Evolutionary conservation across 169 alveolate genomes (phyloP).

Genomic region (Neospora caninum): DNA sequence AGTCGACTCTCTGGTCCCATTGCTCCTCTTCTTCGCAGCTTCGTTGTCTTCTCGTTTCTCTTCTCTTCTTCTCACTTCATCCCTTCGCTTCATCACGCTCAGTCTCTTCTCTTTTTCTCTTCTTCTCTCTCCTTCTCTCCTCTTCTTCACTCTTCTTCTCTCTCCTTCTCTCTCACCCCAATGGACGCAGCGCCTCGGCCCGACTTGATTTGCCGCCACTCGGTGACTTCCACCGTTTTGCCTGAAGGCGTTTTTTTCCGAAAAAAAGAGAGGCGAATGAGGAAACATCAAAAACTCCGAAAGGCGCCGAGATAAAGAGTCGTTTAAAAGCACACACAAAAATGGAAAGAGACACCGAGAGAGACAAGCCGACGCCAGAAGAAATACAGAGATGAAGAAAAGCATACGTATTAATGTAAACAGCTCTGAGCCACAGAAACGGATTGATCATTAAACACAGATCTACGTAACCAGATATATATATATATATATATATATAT

Average conservation of each 20-base stretch:
- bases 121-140: background rate
- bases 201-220: conserved; percentile 37
- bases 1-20: no score
- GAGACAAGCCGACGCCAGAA: background rate
- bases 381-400: background rate
- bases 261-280: background rate
- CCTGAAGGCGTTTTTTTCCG: background rate
- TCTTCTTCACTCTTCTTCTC: background rate
- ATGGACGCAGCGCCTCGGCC: conserved; percentile 40
- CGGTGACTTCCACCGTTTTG: background rate
- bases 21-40: background rate
- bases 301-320: background rate
- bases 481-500: no score
- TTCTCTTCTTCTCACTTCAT: background rate
- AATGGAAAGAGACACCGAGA: background rate
- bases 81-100: no score
- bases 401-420: no score
- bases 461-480: no score
- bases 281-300: background rate
- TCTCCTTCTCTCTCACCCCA: background rate
- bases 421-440: no score
- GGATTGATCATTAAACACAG: no score
- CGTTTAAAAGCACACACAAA: background rate
- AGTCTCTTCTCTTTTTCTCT: background rate
- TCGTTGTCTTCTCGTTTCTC: background rate